Conservation (phyloP, 225 moss, liverwort and hornwort species). For the Rhytidiadelphus loreus region DNA sequence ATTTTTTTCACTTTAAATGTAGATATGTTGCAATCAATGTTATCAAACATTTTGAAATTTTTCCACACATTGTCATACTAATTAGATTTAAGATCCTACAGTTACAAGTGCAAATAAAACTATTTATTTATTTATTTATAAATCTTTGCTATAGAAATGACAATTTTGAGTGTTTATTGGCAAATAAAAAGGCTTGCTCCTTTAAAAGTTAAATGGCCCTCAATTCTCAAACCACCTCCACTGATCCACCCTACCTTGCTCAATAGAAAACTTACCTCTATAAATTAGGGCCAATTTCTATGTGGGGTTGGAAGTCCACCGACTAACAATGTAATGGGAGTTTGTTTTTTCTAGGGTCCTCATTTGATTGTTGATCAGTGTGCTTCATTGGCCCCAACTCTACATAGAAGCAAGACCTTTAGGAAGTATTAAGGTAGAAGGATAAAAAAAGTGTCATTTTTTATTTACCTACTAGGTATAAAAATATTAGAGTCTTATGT, state of each 20-base stretch:
- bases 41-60: too few species aligned
- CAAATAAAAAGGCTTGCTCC: too few species aligned
- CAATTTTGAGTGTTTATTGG: too few species aligned
- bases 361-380: fast-evolving
- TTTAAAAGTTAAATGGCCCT: not conserved
- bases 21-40: too few species aligned
- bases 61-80: too few species aligned
- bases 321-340: fast-evolving
- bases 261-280: not conserved
- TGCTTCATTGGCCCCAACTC: fast-evolving
- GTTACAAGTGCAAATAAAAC: too few species aligned
- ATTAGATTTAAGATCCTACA: too few species aligned
- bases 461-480: not conserved
- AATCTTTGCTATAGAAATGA: too few species aligned
- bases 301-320: too few species aligned
- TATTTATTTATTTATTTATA: too few species aligned
- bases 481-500: not conserved
- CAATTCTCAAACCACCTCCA: not conserved
- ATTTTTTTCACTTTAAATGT: too few species aligned
- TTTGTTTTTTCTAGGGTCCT: fast-evolving
- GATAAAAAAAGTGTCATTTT: fast-evolving
- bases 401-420: fast-evolving
- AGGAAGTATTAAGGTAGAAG: not conserved
- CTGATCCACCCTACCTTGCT: fast-evolving
- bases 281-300: not conserved